phyloP scores from a whole-genome alignment of 768 basidiomycete species.

The Hygrocybe coccinea region DNA sequence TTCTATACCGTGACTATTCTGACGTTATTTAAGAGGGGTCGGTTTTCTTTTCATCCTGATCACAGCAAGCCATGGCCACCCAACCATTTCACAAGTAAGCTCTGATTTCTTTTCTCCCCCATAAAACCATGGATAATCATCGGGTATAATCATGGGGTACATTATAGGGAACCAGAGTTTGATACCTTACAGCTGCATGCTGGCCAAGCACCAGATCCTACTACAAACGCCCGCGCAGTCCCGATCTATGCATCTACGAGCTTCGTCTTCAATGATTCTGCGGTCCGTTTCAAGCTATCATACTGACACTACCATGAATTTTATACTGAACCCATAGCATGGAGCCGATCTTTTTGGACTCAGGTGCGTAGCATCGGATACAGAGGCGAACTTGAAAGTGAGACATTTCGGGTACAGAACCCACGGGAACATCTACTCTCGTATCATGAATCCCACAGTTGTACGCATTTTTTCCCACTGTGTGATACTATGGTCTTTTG shows the following conservation, averaged over 20 bases:
- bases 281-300: slow-evolving; percentile 34
- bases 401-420: slow-evolving; percentile 30
- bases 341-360: slow-evolving; percentile 68
- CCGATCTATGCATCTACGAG: slow-evolving; percentile 75
- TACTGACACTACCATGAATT: background rate
- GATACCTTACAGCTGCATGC: slow-evolving; percentile 80
- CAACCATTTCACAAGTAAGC: slow-evolving; percentile 15
- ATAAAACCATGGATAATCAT: background rate
- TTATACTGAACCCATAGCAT: slow-evolving; percentile 39
- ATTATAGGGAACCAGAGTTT: slow-evolving; percentile 56
- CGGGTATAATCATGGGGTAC: no score
- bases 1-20: background rate
- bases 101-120: background rate
- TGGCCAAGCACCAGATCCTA: slow-evolving; percentile 58
- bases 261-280: slow-evolving; percentile 68
- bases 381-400: background rate
- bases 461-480: slow-evolving; percentile 32
- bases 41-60: background rate
- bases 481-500: background rate
- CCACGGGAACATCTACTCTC: slow-evolving; percentile 59
- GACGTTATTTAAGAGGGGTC: background rate
- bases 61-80: slow-evolving; percentile 2
- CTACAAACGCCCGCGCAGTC: slow-evolving; percentile 68
- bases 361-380: slow-evolving; percentile 28
- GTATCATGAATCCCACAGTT: slow-evolving; percentile 64